These are phyloP conservation scores for Melampsora americana DNA, from an alignment of 1,284 basidiomycete genomes.

Conservation along the genomic window DNA sequence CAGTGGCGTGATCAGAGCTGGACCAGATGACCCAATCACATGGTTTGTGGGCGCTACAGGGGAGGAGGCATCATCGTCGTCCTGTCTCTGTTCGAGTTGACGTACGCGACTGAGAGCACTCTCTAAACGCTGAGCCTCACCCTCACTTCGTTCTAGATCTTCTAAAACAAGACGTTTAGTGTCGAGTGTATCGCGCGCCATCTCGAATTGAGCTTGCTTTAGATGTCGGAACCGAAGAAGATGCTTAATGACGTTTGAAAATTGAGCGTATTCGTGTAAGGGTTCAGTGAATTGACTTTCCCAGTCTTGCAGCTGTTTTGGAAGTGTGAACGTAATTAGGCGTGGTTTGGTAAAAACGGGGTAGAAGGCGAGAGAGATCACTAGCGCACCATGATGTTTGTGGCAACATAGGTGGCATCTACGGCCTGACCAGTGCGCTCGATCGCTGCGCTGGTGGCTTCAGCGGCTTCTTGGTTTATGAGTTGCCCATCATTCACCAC, in stretches of 20 bases:
- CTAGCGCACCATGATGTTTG: slow-evolving; percentile 69
- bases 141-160: slow-evolving; percentile 86
- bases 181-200: slow-evolving; percentile 87
- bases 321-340: slow-evolving; percentile 21
- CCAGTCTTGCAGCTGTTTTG: slow-evolving; percentile 73
- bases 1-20: slow-evolving; percentile 42
- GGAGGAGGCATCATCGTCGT: slow-evolving; percentile 17
- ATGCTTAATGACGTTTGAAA: slow-evolving; percentile 88
- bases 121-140: slow-evolving; percentile 81
- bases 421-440: slow-evolving; percentile 93
- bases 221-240: slow-evolving; percentile 91
- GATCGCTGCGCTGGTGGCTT: slow-evolving; percentile 69
- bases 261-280: slow-evolving; percentile 91
- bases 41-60: slow-evolving; percentile 27
- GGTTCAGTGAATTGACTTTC: slow-evolving; percentile 94
- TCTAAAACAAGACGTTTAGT: slow-evolving; percentile 80
- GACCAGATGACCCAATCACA: slow-evolving; percentile 43
- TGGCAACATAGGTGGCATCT: slow-evolving; percentile 88
- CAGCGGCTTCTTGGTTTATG: slow-evolving; percentile 54
- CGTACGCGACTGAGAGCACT: slow-evolving; percentile 65
- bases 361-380: neutral
- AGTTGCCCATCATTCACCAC: slow-evolving; percentile 46
- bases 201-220: slow-evolving; percentile 96
- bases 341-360: slow-evolving; percentile 28
- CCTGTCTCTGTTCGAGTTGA: slow-evolving; percentile 46